These are phyloP conservation scores for Candida arabinofermentans DNA, from an alignment of 805 yeast species.

Conservation along the genomic window DNA sequence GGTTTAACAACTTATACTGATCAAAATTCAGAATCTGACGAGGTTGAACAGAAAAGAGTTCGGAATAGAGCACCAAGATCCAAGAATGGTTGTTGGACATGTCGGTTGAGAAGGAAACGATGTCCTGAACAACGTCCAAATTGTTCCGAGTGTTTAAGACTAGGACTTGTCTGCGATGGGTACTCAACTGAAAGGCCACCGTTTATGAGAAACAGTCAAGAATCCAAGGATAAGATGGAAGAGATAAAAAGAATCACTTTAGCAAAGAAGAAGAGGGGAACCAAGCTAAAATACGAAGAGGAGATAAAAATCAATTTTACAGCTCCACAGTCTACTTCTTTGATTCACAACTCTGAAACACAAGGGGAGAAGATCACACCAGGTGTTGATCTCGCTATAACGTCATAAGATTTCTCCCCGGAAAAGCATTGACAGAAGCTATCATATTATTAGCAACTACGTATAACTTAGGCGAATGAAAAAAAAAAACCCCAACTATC, in stretches of 20 bases:
- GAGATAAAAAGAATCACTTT: conserved; percentile 43
- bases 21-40: conserved; percentile 6
- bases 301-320: conserved; percentile 7
- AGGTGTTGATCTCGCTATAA: too few relatives aligned
- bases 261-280: conserved; percentile 36
- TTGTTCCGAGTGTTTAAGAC: conserved; percentile 54
- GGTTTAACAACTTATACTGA: background rate
- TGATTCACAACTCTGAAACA: too few relatives aligned
- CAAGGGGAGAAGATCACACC: too few relatives aligned
- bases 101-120: conserved; percentile 66
- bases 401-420: too few relatives aligned
- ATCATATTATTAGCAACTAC: too few relatives aligned
- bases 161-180: conserved; percentile 57
- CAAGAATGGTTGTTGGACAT: conserved; percentile 70
- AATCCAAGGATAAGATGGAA: conserved; percentile 43
- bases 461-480: too few relatives aligned
- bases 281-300: conserved; percentile 18
- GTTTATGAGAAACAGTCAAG: conserved; percentile 43
- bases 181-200: conserved; percentile 47
- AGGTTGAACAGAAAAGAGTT: conserved; percentile 15
- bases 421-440: too few relatives aligned
- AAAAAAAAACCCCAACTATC: too few relatives aligned
- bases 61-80: conserved; percentile 19
- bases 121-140: conserved; percentile 64
- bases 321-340: background rate